phyloP scores from a whole-genome alignment of 2,329 filamentous ascomycete genomes.

The Dryadomyces quercus-mongolicae region DNA sequence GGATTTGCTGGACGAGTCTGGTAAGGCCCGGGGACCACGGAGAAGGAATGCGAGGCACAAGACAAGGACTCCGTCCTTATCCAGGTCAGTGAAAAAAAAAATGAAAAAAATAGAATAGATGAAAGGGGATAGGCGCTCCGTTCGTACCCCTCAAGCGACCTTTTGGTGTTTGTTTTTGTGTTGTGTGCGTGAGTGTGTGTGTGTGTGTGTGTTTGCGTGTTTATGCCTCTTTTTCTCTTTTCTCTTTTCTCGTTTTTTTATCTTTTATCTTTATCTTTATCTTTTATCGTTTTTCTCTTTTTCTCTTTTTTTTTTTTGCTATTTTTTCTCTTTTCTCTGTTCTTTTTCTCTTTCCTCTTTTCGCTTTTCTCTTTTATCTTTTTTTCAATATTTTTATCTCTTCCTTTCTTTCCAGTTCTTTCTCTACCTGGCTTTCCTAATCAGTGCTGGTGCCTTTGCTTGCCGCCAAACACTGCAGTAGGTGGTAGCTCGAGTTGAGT shows the following conservation, averaged over 20 bases:
- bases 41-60: neutral
- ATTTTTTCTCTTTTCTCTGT: neutral
- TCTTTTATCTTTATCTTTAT: neutral
- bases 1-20: neutral
- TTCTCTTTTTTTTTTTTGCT: neutral
- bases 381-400: neutral
- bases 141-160: neutral
- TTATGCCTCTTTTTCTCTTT: no score
- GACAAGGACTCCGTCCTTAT: neutral
- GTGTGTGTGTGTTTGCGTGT: no score
- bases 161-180: no score
- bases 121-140: slow-evolving; percentile 1
- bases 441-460: slow-evolving; percentile 1
- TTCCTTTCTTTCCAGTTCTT: neutral
- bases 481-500: neutral
- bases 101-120: no score
- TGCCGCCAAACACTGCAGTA: neutral
- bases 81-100: neutral
- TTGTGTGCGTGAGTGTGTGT: no score
- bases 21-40: neutral
- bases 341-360: neutral
- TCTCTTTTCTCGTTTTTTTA: neutral
- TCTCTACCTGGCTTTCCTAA: neutral
- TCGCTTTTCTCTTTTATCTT: neutral
- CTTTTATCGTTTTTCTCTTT: neutral